Evolutionary conservation across 805 yeast genomes (phyloP), one percentile per base, ranked within the genome.

Genomic region (Wickerhamiella azymoides): DNA sequence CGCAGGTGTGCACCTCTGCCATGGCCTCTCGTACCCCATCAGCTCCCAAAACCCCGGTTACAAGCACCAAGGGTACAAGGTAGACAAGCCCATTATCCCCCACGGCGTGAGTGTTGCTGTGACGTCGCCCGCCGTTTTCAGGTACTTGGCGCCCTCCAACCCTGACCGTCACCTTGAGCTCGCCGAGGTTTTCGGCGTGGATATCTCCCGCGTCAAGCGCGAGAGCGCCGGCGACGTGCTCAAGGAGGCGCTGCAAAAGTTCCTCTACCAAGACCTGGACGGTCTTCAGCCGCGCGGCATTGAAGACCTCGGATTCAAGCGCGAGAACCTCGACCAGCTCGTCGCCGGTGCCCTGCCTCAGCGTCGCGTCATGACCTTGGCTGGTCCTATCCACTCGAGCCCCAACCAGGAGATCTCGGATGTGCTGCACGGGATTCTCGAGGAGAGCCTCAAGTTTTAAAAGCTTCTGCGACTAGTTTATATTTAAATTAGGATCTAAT

Each of bases 31-130:
- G 42, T 64, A 64, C 45, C 67, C 68, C 16, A 52, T 64, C 24
- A 60, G 65, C 4, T 60, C 65, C 11, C 65, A 64, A 57, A 64
- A 64, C 52, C 58, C 54, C 40, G 55, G 57, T 7, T 64, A 64
- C 52, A 55, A 54, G 49, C 68, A 64, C 46, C 53, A 57, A 10
- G 67, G 65, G 26, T 64, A 63, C 52, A 57, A 52, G 49, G 69
- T 60, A 39, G 70, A 58, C 52, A 67, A 60, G 53, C 64, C 66
- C 43, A 65, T 62, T 43, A 58, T 68, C 40, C 72, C 72, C 10
- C 72, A 68, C 47, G 72, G 72, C 28, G 70, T 68, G 27, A 58
- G 65, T 38, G 71, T 68, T 16, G 71, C 71, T 13, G 68, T 68
- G 8, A 62, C 70, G 8, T 60, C 70, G n/a, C 72, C 72, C 4